Percentiles rank a stretch among this genome's conserved stretches.
Conservation (phyloP, 1,139 yeast genomes). For the Candida sp. region DNA sequence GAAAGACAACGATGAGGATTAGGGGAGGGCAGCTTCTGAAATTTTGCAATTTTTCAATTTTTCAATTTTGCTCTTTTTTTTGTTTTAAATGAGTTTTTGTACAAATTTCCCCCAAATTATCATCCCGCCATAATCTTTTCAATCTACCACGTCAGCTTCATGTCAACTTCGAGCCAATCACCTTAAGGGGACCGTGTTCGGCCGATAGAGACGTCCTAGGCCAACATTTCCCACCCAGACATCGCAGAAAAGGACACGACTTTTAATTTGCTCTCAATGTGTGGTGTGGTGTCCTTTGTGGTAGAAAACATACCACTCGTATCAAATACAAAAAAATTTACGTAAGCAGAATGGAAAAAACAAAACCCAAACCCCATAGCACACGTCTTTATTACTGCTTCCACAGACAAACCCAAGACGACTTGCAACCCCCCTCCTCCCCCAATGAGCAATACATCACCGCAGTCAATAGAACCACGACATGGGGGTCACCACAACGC, state of each 20-base stretch:
- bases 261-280: neutral
- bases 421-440: neutral
- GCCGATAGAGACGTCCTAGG: no score
- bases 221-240: neutral
- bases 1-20: no score
- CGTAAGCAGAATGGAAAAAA: neutral
- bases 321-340: neutral
- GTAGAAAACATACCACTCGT: neutral
- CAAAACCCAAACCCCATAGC: neutral
- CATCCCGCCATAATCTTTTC: no score
- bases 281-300: neutral
- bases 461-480: conserved; percentile 15
- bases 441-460: neutral
- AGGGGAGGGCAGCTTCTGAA: no score
- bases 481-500: conserved; percentile 35
- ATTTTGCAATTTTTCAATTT: no score
- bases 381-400: neutral
- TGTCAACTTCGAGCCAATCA: no score
- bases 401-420: neutral
- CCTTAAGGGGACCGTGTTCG: no score
- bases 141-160: no score
- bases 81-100: no score
- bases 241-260: neutral
- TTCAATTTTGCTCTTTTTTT: no score
- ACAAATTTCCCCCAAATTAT: no score